Percentiles rank a stretch among this genome's conserved stretches.
Conservation (phyloP, 768 basidiomycete species). For the Cystofilobasidium ferigula region DNA sequence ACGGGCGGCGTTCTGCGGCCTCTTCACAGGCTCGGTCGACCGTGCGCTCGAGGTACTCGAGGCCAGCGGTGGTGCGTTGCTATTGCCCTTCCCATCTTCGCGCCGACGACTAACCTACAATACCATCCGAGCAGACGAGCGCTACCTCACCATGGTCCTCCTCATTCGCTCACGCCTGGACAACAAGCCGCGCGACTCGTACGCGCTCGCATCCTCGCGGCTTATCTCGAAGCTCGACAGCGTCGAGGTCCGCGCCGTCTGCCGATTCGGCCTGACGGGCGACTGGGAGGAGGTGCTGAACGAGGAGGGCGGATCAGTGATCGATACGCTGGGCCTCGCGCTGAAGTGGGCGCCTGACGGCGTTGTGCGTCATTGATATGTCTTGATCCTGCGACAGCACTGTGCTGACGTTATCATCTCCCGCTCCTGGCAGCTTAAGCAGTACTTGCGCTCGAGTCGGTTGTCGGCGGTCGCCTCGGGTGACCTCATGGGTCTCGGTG, state of each 20-base stretch:
- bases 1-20: slow-evolving; percentile 14
- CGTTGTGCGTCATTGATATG: neutral
- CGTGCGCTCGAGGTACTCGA: slow-evolving; percentile 12
- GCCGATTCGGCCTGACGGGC: slow-evolving; percentile 20
- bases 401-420: too few relatives aligned
- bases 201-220: neutral
- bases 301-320: slow-evolving; percentile 11
- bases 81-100: neutral
- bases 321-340: slow-evolving; percentile 11
- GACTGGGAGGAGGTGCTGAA: slow-evolving; percentile 23
- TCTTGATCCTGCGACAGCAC: too few relatives aligned
- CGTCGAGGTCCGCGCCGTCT: slow-evolving; percentile 17
- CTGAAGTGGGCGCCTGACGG: slow-evolving; percentile 16
- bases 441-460: slow-evolving; percentile 3
- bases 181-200: neutral
- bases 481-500: neutral
- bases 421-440: neutral
- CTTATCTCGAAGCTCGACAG: slow-evolving; percentile 11
- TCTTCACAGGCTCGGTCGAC: slow-evolving; percentile 14
- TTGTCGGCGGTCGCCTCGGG: neutral
- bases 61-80: neutral
- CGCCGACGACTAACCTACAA: neutral
- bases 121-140: neutral
- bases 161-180: slow-evolving; percentile 2
- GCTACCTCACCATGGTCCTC: slow-evolving; percentile 14